These are phyloP conservation scores for Eucalyptus caleyi DNA, from an alignment of 345 rosid genomes.

Conservation along the genomic window DNA sequence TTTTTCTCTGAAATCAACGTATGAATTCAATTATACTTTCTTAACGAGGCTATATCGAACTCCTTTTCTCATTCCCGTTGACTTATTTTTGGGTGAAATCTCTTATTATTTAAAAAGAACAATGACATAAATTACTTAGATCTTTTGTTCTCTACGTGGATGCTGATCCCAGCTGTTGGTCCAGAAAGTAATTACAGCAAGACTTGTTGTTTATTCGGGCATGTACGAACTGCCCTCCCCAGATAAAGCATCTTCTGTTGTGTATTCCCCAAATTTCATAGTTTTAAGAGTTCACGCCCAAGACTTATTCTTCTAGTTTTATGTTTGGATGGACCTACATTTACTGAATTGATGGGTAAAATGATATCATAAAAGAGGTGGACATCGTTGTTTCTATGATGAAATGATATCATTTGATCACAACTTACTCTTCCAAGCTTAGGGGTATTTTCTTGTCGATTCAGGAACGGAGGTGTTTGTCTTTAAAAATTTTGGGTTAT, in stretches of 20 bases:
- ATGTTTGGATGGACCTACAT: background rate
- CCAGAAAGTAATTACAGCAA: no score
- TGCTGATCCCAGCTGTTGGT: no score
- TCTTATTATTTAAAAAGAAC: no score
- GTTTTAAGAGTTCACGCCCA: background rate
- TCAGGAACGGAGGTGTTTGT: background rate
- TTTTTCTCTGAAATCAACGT: no score
- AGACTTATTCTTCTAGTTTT: background rate
- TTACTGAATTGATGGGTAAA: background rate
- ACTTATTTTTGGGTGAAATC: no score
- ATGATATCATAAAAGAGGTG: background rate
- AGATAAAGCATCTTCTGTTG: background rate
- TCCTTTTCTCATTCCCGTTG: no score
- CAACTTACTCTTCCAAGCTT: background rate
- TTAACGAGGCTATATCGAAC: no score
- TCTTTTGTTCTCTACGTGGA: no score
- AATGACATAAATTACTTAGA: no score
- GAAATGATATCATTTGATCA: background rate
- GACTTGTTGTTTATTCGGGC: background rate
- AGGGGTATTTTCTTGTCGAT: background rate
- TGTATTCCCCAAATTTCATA: background rate
- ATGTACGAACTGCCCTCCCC: background rate
- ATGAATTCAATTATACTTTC: no score
- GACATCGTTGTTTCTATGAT: background rate
- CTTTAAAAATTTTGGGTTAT: background rate